phyloP scores from a whole-genome alignment of 805 yeast genomes.

The Candida maris region DNA sequence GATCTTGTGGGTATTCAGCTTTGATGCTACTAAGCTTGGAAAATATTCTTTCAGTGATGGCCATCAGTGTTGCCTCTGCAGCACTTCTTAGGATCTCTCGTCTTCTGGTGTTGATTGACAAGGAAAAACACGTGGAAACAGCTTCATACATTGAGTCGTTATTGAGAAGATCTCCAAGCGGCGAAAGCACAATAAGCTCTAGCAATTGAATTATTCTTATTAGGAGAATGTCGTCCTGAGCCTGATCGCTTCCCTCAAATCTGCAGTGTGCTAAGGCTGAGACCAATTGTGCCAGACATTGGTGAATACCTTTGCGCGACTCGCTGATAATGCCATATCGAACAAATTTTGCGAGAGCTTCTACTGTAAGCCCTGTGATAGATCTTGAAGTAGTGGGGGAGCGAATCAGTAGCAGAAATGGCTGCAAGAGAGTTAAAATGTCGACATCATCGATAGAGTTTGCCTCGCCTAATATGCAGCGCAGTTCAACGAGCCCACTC shows the following conservation, averaged over 20 bases:
- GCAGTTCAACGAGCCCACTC: conserved; percentile 73
- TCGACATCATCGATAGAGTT: conserved; percentile 55
- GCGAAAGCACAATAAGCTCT: conserved; percentile 63
- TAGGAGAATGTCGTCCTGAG: conserved; percentile 86
- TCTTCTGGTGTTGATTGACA: conserved; percentile 89
- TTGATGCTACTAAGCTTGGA: conserved; percentile 53
- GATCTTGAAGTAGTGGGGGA: conserved; percentile 83
- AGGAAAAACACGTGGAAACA: conserved; percentile 82
- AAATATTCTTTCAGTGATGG: conserved; percentile 68
- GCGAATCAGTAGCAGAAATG: conserved; percentile 79
- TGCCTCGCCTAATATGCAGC: conserved; percentile 63
- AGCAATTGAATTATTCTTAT: conserved; percentile 76
- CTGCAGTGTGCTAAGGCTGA: conserved; percentile 87
- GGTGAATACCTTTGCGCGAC: conserved; percentile 43
- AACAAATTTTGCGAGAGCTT: conserved; percentile 70
- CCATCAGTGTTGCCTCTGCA: conserved; percentile 77
- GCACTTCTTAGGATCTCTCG: conserved; percentile 85
- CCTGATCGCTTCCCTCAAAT: conserved; percentile 91
- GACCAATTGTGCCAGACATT: conserved; percentile 60
- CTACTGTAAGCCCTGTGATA: conserved; percentile 78
- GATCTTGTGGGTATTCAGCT: conserved; percentile 25
- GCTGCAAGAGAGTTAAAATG: conserved; percentile 72
- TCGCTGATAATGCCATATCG: conserved; percentile 62
- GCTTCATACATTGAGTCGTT: conserved; percentile 86
- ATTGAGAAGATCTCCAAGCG: conserved; percentile 60